Evolutionary conservation across 1,284 basidiomycete species (phyloP), one percentile per base, ranked within the genome.

Genomic region (Melampsora americana): DNA sequence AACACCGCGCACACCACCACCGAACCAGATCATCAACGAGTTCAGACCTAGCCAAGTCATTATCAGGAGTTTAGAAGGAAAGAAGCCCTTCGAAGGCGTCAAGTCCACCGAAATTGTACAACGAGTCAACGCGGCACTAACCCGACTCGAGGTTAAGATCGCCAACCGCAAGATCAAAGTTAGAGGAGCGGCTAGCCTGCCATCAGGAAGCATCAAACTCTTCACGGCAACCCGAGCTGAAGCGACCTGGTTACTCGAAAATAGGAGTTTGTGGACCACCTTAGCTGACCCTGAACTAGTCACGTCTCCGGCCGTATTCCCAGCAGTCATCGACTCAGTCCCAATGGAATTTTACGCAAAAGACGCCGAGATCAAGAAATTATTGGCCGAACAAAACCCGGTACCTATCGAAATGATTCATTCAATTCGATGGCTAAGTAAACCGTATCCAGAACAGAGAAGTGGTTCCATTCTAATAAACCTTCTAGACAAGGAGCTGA

Each of bases 281-380:
- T 11, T 60, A 60, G 59, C 59, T 9, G 59, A 60, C 59, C 59
- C 59, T 9, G 59, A n/a, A 20, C 26, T 60, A n/a, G 59, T 60
- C 18, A 60, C 59, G 23, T 60, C 23, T 9, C 59, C 23, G 20
- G 26, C 59, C 11, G 46, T 48, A 11, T 48, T 48, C 46, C 46
- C 46, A 48, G 11, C 20, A 48, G 46, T 48, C 11, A 48, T 48
- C 20, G 46, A 48, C 46, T 48, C 46, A 20, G 46, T 48, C 11
- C 46, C 46, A 11, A 48, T 20, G 11, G 46, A 48, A 11, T 11
- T 11, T 20, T 48, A 48, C 46, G 11, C 46, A 48, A 20, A 48
- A 11, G 20, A 11, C 20, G 46, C 11, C 11, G 11, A 48, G 11
- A 20, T 48, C 46, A 48, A 48, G 20, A 48, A 48, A 20, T 11